A percentile compares a stretch with the other conserved stretches of the same genome.
Evolutionary conservation across 306 rosid genomes (phyloP).

Genomic region (Inga oerstediana): DNA sequence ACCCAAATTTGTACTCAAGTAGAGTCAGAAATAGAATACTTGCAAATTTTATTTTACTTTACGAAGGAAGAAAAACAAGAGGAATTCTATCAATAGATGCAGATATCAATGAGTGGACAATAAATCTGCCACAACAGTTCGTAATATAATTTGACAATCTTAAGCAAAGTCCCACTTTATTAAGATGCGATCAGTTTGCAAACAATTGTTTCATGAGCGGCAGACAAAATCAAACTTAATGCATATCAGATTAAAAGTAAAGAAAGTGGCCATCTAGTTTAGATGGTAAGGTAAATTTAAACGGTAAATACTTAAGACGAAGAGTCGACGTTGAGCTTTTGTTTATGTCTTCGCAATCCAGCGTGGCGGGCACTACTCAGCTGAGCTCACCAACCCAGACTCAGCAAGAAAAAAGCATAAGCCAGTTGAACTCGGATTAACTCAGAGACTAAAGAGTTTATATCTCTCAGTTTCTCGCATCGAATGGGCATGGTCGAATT

Average conservation of each 20-base stretch:
- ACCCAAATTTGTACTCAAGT: not conserved
- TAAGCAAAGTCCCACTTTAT: not conserved
- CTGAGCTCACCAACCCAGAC: not conserved
- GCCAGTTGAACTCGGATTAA: not conserved
- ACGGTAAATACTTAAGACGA: not conserved
- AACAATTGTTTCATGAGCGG: not conserved
- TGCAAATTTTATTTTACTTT: not conserved
- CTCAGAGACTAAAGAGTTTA: no score
- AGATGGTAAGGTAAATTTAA: not conserved
- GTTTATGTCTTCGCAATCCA: not conserved
- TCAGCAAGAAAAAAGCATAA: not conserved
- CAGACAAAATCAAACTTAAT: not conserved
- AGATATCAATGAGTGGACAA: not conserved
- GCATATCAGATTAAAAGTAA: not conserved
- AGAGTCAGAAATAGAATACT: not conserved
- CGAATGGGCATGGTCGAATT: not conserved
- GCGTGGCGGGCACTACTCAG: not conserved
- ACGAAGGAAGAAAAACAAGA: not conserved
- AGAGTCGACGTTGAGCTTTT: not conserved
- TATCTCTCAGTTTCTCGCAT: not conserved
- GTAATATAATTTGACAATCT: not conserved
- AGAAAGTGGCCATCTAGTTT: not conserved
- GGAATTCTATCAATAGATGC: not conserved
- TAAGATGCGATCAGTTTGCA: not conserved
- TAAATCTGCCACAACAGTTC: not conserved